A percentile compares a stretch with the other conserved stretches of the same genome.
Conservation (phyloP, 169 alveolate genomes). For the Cyclospora cayetanensis region DNA sequence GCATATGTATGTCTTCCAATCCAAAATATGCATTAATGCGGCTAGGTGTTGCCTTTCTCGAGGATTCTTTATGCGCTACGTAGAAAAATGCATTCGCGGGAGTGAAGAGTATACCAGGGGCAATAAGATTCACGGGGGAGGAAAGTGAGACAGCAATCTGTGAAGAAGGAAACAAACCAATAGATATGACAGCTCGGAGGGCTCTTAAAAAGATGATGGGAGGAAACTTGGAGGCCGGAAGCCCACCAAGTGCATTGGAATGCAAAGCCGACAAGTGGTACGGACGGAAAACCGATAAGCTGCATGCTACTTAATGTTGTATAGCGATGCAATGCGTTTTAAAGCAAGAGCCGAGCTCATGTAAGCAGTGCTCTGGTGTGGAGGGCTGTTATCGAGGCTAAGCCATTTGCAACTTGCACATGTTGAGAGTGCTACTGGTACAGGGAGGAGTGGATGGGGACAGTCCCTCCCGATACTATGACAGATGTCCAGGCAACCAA, state of each 20-base stretch:
- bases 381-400: too few species aligned
- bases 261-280: conserved; percentile 35
- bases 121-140: not conserved
- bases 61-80: too few species aligned
- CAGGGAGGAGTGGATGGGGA: conserved; percentile 74
- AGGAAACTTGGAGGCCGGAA: conserved; percentile 61
- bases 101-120: not conserved
- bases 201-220: conserved; percentile 74
- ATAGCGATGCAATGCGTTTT: too few species aligned
- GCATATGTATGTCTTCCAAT: too few species aligned
- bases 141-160: not conserved
- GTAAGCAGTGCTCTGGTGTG: too few species aligned
- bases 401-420: too few species aligned
- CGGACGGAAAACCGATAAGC: too few species aligned
- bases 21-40: too few species aligned
- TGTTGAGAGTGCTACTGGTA: not conserved
- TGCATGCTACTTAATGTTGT: too few species aligned
- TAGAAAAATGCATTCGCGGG: conserved; percentile 20
- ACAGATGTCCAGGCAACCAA: conserved; percentile 64
- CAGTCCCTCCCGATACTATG: conserved; percentile 67
- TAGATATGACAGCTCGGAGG: conserved; percentile 52
- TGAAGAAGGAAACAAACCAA: not conserved
- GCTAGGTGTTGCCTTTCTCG: too few species aligned
- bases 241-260: conserved; percentile 62
- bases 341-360: too few species aligned